Base-by-base conservation (phyloP, 2,329 filamentous ascomycete genomes). In the Rachicladosporium sp. region DNA sequence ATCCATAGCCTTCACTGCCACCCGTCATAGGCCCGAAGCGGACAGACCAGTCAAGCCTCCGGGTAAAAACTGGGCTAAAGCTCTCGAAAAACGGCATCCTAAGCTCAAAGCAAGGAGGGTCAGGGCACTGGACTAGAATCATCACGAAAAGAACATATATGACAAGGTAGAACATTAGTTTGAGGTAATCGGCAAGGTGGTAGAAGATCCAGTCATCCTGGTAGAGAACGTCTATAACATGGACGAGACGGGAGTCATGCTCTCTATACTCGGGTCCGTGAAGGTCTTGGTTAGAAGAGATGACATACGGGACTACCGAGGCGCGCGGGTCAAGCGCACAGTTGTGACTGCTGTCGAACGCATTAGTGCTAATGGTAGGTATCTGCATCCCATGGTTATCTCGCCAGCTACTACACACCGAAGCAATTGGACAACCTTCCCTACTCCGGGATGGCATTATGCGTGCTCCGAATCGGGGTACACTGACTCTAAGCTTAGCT, bases 221-320 rank as follows among this genome's bases (percentile, higher is more conserved):
- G 38, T 34, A 29, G 50, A 52, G 43, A 60, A 58, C 44, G 44
- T 59, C 5, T 62, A 62, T 43, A 60, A 61, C 40, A 59, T 61
- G 44, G 55, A 61, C 40, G 50, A 60, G 49, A 61, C 56, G 11
- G 52, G 56, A 36, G 47, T 61, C 10, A 48, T 60, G 44, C 47
- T 62, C 19, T 46, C 19, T 33, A 43, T 51, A 39, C 49, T 49
- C 4, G 44, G 40, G 30, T 54, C 52, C 32, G 32, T 60, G 3
- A 57, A 59, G 46, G 56, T 58, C 27, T 50, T 61, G 11, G 46
- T 59, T 41, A 40, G 47, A 46, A 53, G 50, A 30, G 38, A 55
- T 35, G 49, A 54, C 33, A 11, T n/a, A 10, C 38, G 46, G 41
- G 37, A 50, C 23, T 49, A 51, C 34, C 48, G 52, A 47, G 51